Conservation (phyloP, 495 filamentous ascomycete genomes). For the Pyrenula massariospora region DNA sequence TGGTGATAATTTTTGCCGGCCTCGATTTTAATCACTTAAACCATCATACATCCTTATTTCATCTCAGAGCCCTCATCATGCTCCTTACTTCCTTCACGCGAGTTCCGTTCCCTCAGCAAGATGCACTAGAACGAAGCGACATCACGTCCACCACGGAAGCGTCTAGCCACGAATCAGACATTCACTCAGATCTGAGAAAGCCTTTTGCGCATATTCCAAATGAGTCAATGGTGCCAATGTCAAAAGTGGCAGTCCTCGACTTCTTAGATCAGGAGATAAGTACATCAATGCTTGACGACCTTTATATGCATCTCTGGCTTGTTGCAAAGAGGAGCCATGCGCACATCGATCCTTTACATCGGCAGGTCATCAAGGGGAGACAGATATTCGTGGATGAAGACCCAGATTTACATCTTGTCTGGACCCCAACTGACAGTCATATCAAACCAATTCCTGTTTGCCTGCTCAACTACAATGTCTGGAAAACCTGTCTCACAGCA, state of each 20-base stretch:
- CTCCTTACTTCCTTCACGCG: neutral
- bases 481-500: slow-evolving; percentile 18
- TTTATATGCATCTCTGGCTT: slow-evolving; percentile 17
- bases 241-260: neutral
- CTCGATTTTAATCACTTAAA: neutral
- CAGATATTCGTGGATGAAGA: slow-evolving; percentile 35
- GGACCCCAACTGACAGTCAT: slow-evolving; percentile 36
- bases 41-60: neutral
- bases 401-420: slow-evolving; percentile 42
- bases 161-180: neutral
- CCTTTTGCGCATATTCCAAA: neutral
- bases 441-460: slow-evolving; percentile 45
- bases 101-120: neutral
- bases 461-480: slow-evolving; percentile 33
- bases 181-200: neutral
- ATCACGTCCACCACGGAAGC: neutral
- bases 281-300: neutral
- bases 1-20: neutral
- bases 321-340: slow-evolving; percentile 13
- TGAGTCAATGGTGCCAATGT: neutral
- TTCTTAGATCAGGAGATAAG: neutral
- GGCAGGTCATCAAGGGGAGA: slow-evolving; percentile 28
- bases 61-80: neutral
- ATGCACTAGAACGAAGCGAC: neutral
- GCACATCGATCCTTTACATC: slow-evolving; percentile 24